Evolutionary conservation across 116 monocot species (phyloP), one percentile per base, ranked within the genome.

Genomic region (Posidonia oceanica): DNA sequence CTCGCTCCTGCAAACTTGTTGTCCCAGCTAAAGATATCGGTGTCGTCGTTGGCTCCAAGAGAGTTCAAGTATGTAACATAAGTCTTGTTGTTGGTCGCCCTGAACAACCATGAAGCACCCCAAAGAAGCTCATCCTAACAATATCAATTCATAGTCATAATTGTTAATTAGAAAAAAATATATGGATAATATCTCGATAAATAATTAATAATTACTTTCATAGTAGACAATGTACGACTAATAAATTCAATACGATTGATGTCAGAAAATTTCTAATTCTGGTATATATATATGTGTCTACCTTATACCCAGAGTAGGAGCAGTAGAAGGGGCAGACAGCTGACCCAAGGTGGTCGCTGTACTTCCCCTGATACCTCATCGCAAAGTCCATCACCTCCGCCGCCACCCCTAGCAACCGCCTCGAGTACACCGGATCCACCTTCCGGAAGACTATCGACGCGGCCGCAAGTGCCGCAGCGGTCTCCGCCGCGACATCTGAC

Each of bases 401-500:
- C 0, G 86, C 81, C 1, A 66, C 71, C 14, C 40, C 51, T n/a
- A 71, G 23, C 7, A 90, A 79, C 63, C 69, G 41, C 58, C 17
- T 59, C 5, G 90, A 77, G 78, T 90, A 90, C 0, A 5, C 41
- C 3, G 40, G 17, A 36, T 90, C 90, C 1, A 53, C 10, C 14
- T 23, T n/a, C 22, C 73, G 64, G 66, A 90, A 90, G 18, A 86
- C 83, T 3, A 86, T 11, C 5, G 90, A 86, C 2, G 79, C 79
- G 1, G 90, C 86, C 0, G 90, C 90, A 15, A 90, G 77, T 0
- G 90, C 86, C 1, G 90, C 90, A 0, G 90, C 86, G 3, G 83
- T 86, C 71, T 90, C 90, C 0, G 44, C 86, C 3, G 84, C 83
- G 10, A 90, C 79, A 29, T 90, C 90, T 14, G 90, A 86, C 6